Evolutionary conservation across 2,329 filamentous ascomycete genomes (phyloP), one percentile per base, ranked within the genome.

Genomic region (Penicillium verrucosum): DNA sequence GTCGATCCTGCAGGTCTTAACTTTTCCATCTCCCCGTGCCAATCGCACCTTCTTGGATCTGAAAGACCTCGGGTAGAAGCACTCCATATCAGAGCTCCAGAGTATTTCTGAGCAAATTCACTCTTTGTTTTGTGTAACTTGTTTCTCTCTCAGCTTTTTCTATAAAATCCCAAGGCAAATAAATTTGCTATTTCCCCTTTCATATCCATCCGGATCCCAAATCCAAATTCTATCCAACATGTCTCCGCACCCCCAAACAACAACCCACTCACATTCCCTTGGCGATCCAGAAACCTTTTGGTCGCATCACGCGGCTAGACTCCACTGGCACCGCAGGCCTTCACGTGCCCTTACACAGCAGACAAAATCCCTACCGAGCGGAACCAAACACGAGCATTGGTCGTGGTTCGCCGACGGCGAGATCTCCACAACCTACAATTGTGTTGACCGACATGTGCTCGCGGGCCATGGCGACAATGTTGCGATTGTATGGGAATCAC

Each of bases 341-440:
- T 82, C 82, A 12, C 78, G 81, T 0, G 82, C 84, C 0, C 81
- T 95, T 23, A 76, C 77, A 3, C 78, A 77, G 38, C 82, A 80
- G 21, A 84, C 81, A 46, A 92, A 89, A 74, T 84, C 78, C 8
- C 78, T 94, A 4, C 74, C 79, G 51, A 69, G 65, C 46, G 86
- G 86, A 54, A 75, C 80, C n/a, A 78, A 79, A 16, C 87, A 96
- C 70, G 81, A 85, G 41, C 86, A 89, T 69, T 97, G 92, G 92
- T 84, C 85, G 60, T 97, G 93, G 93, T 97, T 96, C 65, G 85
- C 89, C 0, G 90, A 86, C 60, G 93, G 92, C 60, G 86, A 94
- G 77, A 89, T 97, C 65, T 94, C 89, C 38, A 96, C 91, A 0
- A 91, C 89, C 64, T 96, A 91, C 79, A 97, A 97, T 72, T 95